Evolutionary conservation across 192 early-diverging fungal genomes (phyloP), one percentile per base, ranked within the genome.

Genomic region (Backusella morwellensis): DNA sequence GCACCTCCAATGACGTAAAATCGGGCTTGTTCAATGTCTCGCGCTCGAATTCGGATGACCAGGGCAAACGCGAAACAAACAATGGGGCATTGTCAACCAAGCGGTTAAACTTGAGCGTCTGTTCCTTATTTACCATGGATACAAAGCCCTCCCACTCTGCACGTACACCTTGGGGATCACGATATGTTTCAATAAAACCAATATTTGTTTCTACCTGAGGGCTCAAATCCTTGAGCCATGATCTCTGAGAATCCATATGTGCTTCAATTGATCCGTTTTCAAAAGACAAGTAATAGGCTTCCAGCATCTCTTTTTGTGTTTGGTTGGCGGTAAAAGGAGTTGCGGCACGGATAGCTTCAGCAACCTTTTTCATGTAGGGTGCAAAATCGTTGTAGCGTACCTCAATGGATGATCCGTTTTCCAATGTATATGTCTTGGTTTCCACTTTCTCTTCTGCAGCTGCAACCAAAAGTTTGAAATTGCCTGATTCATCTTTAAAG

Each of bases 91-190:
- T 41, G 41, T 91, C 68, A 36, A 91, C 90, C 32, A 91, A 81
- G 7, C 87, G 78, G 15, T 84, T 85, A 72, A 91, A 91, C 73
- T 89, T 91, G 14, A 77, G 54, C 3, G 86, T 91, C 82, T 85
- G 83, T 70, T 87, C 86, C 72, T 89, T 84, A 83, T 91, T 91
- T 6, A 89, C 87, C 70, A 91, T 86, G 8, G 89, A 86, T 26
- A 91, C 88, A 72, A 91, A 91, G 0, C 89, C 90, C 77, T 91
- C 88, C 90, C 90, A 91, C 80, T 88, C 90, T 54, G 89, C 90
- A 21, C 90, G 75, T 14, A 89, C 80, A 23, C 89, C 90, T 35
- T 87, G 87, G 44, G 90, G 90, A 75, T 91, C 90, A 36, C 80
- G 75, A 81, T 91, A 91, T 1, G 90, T 90, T 72, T 91, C 90